Percentiles rank a stretch among this genome's conserved stretches.
These are phyloP conservation scores for Picea sitchensis DNA, from an alignment of 75 land plant species.

Conservation along the genomic window DNA sequence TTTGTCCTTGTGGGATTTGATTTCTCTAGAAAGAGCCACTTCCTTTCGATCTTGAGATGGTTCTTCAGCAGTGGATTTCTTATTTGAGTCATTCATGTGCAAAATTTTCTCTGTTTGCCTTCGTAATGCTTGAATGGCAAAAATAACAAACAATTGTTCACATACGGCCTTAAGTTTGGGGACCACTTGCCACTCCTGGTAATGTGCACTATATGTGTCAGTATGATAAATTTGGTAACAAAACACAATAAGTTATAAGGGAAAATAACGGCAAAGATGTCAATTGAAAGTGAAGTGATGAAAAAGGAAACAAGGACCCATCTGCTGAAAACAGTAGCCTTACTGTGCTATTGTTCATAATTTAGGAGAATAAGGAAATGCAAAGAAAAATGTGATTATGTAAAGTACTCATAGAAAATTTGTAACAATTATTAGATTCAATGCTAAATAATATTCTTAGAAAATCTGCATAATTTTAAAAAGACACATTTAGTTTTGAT, in stretches of 20 bases:
- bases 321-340: no score
- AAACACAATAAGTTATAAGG: no score
- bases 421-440: no score
- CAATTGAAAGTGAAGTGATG: not conserved
- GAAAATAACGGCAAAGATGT: not conserved
- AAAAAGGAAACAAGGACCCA: no score
- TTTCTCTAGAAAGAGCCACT: slow-evolving; percentile 16
- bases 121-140: slow-evolving; percentile 67
- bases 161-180: slow-evolving; percentile 72
- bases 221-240: not conserved
- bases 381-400: no score
- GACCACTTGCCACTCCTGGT: slow-evolving; percentile 76
- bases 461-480: no score
- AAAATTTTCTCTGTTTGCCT: slow-evolving; percentile 33
- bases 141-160: slow-evolving; percentile 90
- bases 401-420: no score
- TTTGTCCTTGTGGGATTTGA: not conserved
- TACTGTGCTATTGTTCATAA: no score
- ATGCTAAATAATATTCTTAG: no score
- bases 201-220: not conserved
- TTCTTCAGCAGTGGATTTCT: slow-evolving; percentile 7
- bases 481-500: no score
- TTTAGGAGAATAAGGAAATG: no score
- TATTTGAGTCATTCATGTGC: slow-evolving; percentile 8
- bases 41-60: slow-evolving; percentile 5